Percentiles rank a stretch among this genome's conserved stretches.
Evolutionary conservation across 768 basidiomycete species (phyloP).

Genomic region (Roridomyces roridus): DNA sequence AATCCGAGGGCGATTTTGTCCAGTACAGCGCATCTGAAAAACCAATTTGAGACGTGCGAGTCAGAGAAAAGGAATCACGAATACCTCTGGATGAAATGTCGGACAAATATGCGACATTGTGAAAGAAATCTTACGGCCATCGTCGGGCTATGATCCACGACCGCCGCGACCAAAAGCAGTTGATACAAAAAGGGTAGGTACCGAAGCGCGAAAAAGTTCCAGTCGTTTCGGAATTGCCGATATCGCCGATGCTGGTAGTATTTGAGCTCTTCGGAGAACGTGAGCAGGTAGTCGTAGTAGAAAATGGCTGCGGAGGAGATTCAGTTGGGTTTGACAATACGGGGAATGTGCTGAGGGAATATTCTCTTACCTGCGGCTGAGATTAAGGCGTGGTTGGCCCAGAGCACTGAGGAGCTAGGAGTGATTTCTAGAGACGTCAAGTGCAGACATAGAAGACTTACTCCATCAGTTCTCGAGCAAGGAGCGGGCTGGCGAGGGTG

Average conservation of each 20-base stretch:
- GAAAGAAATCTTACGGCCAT: not conserved
- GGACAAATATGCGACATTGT: too few relatives aligned
- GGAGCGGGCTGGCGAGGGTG: too few relatives aligned
- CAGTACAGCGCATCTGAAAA: slow-evolving; percentile 5
- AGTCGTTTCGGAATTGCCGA: not conserved
- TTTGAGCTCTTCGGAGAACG: slow-evolving; percentile 2
- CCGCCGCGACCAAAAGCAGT: not conserved
- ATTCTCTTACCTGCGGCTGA: slow-evolving; percentile 1
- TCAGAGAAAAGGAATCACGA: too few relatives aligned
- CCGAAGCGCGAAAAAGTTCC: slow-evolving; percentile 5
- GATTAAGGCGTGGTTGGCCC: slow-evolving; percentile 6
- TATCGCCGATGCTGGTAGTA: not conserved
- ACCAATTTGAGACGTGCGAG: too few relatives aligned
- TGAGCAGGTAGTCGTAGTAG: not conserved
- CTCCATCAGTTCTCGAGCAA: too few relatives aligned
- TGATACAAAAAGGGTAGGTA: slow-evolving; percentile 5
- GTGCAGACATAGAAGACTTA: too few relatives aligned
- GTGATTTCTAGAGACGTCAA: too few relatives aligned
- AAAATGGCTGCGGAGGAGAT: too few relatives aligned
- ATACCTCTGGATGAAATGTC: too few relatives aligned
- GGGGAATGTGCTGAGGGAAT: too few relatives aligned
- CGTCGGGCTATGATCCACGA: not conserved
- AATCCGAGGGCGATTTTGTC: not conserved
- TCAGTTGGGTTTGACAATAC: not conserved
- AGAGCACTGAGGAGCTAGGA: too few relatives aligned